Evolutionary conservation across 345 rosid genomes (phyloP), one percentile per base, ranked within the genome.

Genomic region (Populus pruinosa): DNA sequence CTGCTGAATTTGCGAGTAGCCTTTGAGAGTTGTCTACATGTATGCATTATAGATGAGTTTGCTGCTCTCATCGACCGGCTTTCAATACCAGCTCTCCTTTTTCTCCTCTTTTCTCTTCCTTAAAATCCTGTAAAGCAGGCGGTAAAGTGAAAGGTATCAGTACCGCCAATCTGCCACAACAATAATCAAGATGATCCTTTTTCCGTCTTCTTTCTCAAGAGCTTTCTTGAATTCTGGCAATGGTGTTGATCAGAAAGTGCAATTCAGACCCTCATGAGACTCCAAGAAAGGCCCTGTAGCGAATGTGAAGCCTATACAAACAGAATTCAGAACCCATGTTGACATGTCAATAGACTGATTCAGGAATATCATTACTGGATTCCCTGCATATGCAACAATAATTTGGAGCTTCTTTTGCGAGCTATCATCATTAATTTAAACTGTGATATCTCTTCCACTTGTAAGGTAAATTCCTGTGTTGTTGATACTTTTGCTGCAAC

Each of bases 241-340:
- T 8, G 82, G 78, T 20, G 33, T 36, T 3, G 80, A 81, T 3
- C 23, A 47, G 65, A 86, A 86, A 13, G 13, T 33, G 85, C 86
- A 81, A 47, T 61, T 73, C 9, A 86, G 53, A 13, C 77, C 76
- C 20, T 72, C 85, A 72, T 83, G 85, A n/a, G 81, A 72, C 74
- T 83, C 87, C 0, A 78, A 70, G 50, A 35, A 55, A 27, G 49
- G 16, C 21, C 90, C 88, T 0, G 87, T 82, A 31, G 88, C 69
- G 20, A 80, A 87, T 16, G 88, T 81, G 70, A 87, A 87, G 13
- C 87, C 87, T 4, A 80, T 78, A 8, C 77, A 85, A 31, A 85
- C 83, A 12, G 73, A 62, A 11, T 50, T 70, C 14, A 82, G 88
- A 78, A 85, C 79, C 0, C 35, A 69, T 12, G 75, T 61, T 5